Percentiles rank a stretch among this genome's conserved stretches.
phyloP scores from a whole-genome alignment of 805 yeast genomes.

The Metschnikowia dekortorum region DNA sequence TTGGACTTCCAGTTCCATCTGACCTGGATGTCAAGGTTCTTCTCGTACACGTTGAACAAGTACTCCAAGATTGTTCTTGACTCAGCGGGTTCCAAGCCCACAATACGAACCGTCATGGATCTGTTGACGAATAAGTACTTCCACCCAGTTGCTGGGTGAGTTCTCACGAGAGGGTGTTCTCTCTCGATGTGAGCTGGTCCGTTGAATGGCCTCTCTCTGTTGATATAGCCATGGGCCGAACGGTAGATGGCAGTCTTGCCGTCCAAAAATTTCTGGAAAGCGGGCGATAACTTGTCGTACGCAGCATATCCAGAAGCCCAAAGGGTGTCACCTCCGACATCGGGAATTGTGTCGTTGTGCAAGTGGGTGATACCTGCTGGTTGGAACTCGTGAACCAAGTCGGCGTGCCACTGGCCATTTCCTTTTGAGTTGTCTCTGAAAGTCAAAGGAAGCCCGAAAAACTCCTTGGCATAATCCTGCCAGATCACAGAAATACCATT shows the following conservation, averaged over 20 bases:
- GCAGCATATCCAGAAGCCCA: conserved; percentile 59
- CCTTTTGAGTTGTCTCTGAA: conserved; percentile 26
- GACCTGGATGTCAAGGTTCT: conserved; percentile 48
- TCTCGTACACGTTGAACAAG: conserved; percentile 16
- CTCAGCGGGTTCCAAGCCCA: conserved; percentile 27
- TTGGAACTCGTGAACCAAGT: conserved; percentile 51
- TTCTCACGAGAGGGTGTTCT: conserved; percentile 29
- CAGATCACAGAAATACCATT: conserved; percentile 30
- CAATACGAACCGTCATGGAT: conserved; percentile 27
- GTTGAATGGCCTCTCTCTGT: conserved; percentile 30
- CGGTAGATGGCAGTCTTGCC: conserved; percentile 46
- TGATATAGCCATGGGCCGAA: conserved; percentile 37
- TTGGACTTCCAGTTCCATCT: conserved; percentile 18
- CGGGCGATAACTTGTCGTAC: conserved; percentile 51
- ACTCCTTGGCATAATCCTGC: conserved; percentile 24
- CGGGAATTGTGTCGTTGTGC: conserved; percentile 48
- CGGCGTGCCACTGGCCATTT: conserved; percentile 38
- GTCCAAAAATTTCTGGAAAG: conserved; percentile 47
- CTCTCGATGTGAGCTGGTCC: conserved; percentile 28
- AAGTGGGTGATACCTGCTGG: conserved; percentile 56
- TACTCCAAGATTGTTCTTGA: conserved; percentile 15
- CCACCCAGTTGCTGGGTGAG: conserved; percentile 34
- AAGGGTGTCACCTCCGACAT: conserved; percentile 53
- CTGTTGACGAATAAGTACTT: conserved; percentile 28
- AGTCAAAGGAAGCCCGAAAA: conserved; percentile 21